Evolutionary conservation across 2,329 filamentous ascomycete genomes (phyloP).

Genomic region (Sclerotinia subarctica): DNA sequence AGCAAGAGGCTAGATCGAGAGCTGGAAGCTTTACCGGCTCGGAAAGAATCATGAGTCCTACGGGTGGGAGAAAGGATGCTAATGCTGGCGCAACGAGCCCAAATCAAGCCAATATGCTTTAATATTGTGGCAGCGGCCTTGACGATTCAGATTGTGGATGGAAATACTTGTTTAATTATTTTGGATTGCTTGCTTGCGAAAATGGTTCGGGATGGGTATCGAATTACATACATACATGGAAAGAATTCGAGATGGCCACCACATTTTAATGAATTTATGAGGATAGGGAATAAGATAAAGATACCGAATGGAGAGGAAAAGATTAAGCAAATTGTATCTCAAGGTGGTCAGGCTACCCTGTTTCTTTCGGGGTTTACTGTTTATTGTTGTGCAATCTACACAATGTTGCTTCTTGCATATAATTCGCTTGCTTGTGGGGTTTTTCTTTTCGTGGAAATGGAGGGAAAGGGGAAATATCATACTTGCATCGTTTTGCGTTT

Average conservation of each 20-base stretch:
- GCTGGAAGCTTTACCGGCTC: not conserved
- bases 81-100: not conserved
- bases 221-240: conserved; percentile 13
- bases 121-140: not conserved
- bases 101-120: conserved; percentile 14
- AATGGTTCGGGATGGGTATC: not conserved
- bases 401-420: conserved; percentile 14
- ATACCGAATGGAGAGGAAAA: conserved; percentile 13
- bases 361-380: not conserved
- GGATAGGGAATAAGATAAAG: conserved; percentile 15
- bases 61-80: not conserved
- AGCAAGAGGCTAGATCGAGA: conserved; percentile 25
- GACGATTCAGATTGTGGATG: not conserved
- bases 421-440: conserved; percentile 12
- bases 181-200: conserved; percentile 7
- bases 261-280: conserved; percentile 20
- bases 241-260: conserved; percentile 5
- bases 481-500: not conserved
- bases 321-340: conserved; percentile 13
- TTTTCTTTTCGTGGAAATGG: not conserved
- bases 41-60: conserved; percentile 15
- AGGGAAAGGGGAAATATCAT: not conserved
- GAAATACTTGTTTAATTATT: conserved; percentile 11
- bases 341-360: conserved; percentile 1
- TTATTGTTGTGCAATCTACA: conserved; percentile 10